A percentile compares a stretch with the other conserved stretches of the same genome.
phyloP scores from a whole-genome alignment of 2,329 filamentous ascomycete species.

The Pseudomassariella vexata region DNA sequence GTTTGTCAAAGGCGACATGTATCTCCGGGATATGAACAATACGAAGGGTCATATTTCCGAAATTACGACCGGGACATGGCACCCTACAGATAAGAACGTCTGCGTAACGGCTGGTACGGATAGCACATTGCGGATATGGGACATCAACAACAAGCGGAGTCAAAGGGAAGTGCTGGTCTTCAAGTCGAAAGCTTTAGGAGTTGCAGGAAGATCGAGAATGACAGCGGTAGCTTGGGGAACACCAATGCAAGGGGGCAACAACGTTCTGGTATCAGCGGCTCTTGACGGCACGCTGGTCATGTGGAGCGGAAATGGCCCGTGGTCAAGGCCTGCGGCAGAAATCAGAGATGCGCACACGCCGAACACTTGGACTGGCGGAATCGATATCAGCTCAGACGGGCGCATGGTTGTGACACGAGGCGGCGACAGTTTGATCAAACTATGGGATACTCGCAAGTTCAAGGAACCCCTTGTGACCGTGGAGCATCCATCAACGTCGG shows the following conservation, averaged over 20 bases:
- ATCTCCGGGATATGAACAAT: constrained; percentile 92
- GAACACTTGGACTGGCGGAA: constrained; percentile 84
- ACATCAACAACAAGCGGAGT: constrained; percentile 81
- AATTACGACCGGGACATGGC: constrained; percentile 84
- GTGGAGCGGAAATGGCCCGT: constrained; percentile 87
- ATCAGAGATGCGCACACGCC: constrained; percentile 75
- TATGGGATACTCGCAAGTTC: constrained; percentile 97
- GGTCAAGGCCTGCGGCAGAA: constrained; percentile 74
- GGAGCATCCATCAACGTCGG: constrained; percentile 74
- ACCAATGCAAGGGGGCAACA: constrained; percentile 69
- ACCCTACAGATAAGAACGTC: constrained; percentile 75
- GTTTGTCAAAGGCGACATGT: constrained; percentile 98
- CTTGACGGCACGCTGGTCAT: constrained; percentile 87
- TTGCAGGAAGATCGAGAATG: constrained; percentile 87
- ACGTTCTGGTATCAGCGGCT: constrained; percentile 74
- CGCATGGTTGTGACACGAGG: constrained; percentile 86
- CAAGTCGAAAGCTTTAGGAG: constrained; percentile 84
- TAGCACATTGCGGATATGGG: constrained; percentile 94
- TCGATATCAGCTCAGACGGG: constrained; percentile 88
- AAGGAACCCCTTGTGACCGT: constrained; percentile 80
- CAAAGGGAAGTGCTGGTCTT: constrained; percentile 95
- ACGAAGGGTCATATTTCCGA: constrained; percentile 96
- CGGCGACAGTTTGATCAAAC: constrained; percentile 86
- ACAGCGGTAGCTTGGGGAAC: constrained; percentile 85
- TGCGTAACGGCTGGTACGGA: constrained; percentile 92